Base-by-base conservation (phyloP, 2,329 filamentous ascomycete species). In the Sordariomycetes sp. region DNA sequence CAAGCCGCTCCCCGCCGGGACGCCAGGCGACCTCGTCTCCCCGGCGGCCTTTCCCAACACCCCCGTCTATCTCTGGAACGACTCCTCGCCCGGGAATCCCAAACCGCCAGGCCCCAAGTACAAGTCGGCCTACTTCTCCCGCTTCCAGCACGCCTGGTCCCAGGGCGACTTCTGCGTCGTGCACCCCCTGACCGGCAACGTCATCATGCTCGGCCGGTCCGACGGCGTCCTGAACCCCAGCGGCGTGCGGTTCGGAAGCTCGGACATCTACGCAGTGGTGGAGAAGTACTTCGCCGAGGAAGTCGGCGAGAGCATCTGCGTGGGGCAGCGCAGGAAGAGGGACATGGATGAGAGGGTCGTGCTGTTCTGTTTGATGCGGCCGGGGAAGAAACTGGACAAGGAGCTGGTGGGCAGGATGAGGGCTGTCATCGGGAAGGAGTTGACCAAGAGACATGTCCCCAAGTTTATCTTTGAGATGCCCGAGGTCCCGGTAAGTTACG, bases 161-260 rank as follows among this genome's bases (percentile, higher is more conserved):
- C 86, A 92, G 42, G 85, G 85, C 16, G 86, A 92, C 49, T 90
- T 88, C 51, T 78, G 85, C 46, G 69, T 72, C 23, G 61, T 83
- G 11, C 76, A 90, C 47, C 82, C 83, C 0, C 43, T 58, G 4
- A 88, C 83, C 2, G 71, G 75, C 6, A 70, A 75, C 30, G 52
- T 86, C 6, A 53, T 72, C 10, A 79, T 88, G 44, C 67, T 85
- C 0, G 82, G 82, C 2, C 68, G 83, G 2, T 80, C 76, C 3
- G 85, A 92, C 48, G 85, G 84, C 10, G 84, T 92, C 3, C 59
- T 92, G 33, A 92, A 92, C 49, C 85, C 85, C 0, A 78, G 72
- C 6, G 85, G 85, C 0, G 77, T 92, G 9, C 69, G 85, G 0
- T 93, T 92, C 47, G 86, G 85, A 0, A 82, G 76, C 5, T 78